These are phyloP conservation scores for Silybum marianum DNA, from an alignment of 129 eudicot genomes.

Conservation along the genomic window DNA sequence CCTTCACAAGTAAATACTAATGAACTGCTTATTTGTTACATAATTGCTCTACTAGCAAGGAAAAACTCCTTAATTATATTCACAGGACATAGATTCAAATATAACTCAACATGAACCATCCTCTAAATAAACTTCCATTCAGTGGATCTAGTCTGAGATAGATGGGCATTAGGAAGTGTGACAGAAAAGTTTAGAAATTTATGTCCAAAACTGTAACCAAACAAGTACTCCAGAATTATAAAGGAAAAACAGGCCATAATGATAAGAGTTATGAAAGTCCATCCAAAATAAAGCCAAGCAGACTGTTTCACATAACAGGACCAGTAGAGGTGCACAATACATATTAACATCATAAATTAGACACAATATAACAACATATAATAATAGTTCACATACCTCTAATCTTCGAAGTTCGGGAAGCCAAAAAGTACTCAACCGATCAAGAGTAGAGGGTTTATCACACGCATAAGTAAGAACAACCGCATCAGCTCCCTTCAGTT, in stretches of 20 bases:
- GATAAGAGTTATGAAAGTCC: background rate
- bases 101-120: background rate
- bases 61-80: background rate
- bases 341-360: background rate
- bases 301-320: background rate
- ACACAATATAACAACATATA: background rate
- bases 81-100: background rate
- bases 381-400: slow-evolving; percentile 42
- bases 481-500: slow-evolving; percentile 63
- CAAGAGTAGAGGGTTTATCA: slow-evolving; percentile 63
- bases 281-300: background rate
- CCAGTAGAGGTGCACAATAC: background rate
- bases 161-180: background rate
- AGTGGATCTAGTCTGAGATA: background rate
- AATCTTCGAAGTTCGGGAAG: slow-evolving; percentile 71
- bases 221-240: background rate
- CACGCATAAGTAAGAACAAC: slow-evolving; percentile 71
- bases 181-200: background rate
- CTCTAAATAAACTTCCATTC: background rate
- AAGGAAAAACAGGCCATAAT: background rate
- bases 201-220: background rate
- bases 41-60: background rate
- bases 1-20: background rate
- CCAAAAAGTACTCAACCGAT: slow-evolving; percentile 63
- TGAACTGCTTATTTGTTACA: background rate